Conservation (phyloP, 2,329 filamentous ascomycete species). For the Verruconis gallopava region DNA sequence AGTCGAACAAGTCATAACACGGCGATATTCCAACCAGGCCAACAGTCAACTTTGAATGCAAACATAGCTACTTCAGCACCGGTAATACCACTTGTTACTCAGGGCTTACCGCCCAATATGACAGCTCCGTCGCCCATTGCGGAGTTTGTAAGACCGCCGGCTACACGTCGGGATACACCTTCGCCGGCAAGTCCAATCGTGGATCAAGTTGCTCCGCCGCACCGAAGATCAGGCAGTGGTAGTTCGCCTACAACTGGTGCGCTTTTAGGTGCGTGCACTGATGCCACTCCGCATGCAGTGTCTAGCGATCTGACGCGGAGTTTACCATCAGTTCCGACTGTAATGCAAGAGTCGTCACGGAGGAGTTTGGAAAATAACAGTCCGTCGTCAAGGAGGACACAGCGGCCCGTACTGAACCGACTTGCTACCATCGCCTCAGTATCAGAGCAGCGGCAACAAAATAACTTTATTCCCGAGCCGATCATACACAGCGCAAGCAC, state of each 20-base stretch:
- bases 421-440: constrained; percentile 6
- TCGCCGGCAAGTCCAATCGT: constrained; percentile 1
- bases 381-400: not conserved
- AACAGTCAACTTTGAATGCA: not conserved
- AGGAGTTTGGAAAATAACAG: not conserved
- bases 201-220: not conserved
- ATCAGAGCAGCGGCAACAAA: not conserved
- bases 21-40: not conserved
- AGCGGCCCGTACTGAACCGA: constrained; percentile 3
- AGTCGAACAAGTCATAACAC: not conserved
- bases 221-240: constrained; percentile 7
- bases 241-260: constrained; percentile 3
- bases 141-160: not conserved
- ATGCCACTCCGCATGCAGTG: not conserved
- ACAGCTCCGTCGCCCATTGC: not conserved
- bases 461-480: not conserved
- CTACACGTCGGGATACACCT: not conserved
- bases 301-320: not conserved
- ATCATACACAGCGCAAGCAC: constrained; percentile 2
- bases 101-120: not conserved
- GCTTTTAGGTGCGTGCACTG: not conserved
- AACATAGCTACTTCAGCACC: not conserved
- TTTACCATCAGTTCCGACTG: not conserved
- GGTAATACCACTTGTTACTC: not conserved
- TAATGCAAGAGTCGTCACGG: not conserved